These are phyloP conservation scores for Neurospora sp. DNA, from an alignment of 495 filamentous ascomycete species.

Conservation along the genomic window DNA sequence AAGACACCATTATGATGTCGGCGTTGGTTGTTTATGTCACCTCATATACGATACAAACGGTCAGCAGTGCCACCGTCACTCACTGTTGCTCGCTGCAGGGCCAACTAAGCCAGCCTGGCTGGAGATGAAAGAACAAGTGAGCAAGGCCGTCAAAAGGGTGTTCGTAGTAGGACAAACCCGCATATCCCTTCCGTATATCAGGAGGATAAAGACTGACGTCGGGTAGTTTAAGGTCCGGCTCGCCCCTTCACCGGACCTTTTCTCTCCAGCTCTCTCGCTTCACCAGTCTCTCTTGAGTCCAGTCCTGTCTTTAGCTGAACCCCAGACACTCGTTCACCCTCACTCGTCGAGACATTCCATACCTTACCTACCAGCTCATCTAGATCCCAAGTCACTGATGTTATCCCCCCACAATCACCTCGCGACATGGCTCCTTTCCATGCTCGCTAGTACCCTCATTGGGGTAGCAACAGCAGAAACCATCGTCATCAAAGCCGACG, in stretches of 20 bases:
- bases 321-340: background rate
- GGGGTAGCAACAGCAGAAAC: background rate
- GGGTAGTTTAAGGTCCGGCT: background rate
- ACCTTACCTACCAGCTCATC: background rate
- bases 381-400: background rate
- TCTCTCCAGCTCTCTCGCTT: background rate
- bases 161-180: background rate
- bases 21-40: background rate
- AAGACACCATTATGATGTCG: background rate
- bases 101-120: background rate
- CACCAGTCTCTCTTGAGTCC: background rate
- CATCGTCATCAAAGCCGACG: background rate
- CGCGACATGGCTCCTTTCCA: background rate
- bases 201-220: background rate
- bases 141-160: background rate
- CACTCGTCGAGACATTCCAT: background rate
- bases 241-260: background rate
- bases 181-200: background rate
- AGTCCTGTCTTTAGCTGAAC: background rate
- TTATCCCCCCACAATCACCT: background rate
- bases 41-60: background rate
- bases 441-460: background rate
- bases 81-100: background rate
- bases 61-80: background rate
- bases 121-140: background rate